phyloP scores from a whole-genome alignment of 768 basidiomycete species.

The Sporobolomyces roseus region DNA sequence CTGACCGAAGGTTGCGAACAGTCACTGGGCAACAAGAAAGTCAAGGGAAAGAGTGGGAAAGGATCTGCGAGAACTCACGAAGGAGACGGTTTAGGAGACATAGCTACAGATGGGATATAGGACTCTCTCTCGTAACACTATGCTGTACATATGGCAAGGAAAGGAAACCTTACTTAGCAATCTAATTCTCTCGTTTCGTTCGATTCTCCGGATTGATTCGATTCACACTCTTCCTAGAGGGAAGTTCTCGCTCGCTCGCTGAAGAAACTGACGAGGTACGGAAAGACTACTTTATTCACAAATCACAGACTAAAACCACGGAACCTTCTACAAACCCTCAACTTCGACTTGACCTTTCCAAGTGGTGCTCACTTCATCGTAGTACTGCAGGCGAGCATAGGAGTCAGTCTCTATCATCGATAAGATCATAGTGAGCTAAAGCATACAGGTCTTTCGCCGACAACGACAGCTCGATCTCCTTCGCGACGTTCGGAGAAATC shows the following conservation, averaged over 20 bases:
- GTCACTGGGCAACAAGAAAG: slow-evolving; percentile 41
- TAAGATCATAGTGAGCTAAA: no score
- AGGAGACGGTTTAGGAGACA: slow-evolving; percentile 26
- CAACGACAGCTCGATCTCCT: slow-evolving; percentile 35
- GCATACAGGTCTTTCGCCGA: slow-evolving; percentile 29
- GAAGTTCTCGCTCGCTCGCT: no score
- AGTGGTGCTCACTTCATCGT: slow-evolving; percentile 8
- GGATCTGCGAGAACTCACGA: slow-evolving; percentile 44
- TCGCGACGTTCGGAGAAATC: slow-evolving; percentile 24
- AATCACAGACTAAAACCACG: neutral
- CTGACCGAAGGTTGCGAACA: neutral
- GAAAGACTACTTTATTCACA: neutral
- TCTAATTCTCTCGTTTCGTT: no score
- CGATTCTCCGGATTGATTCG: no score
- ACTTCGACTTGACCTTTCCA: slow-evolving; percentile 8
- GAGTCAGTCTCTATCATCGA: no score
- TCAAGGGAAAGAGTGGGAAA: slow-evolving; percentile 32
- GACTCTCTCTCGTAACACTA: neutral
- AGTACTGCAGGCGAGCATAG: slow-evolving; percentile 1
- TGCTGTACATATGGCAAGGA: no score
- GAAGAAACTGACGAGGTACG: neutral
- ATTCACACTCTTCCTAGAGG: no score
- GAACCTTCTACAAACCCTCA: neutral
- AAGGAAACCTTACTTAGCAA: no score
- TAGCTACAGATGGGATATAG: slow-evolving; percentile 12